Base-by-base conservation (phyloP, 352 stramenopile species). In the Globisporangium iwayamae region DNA sequence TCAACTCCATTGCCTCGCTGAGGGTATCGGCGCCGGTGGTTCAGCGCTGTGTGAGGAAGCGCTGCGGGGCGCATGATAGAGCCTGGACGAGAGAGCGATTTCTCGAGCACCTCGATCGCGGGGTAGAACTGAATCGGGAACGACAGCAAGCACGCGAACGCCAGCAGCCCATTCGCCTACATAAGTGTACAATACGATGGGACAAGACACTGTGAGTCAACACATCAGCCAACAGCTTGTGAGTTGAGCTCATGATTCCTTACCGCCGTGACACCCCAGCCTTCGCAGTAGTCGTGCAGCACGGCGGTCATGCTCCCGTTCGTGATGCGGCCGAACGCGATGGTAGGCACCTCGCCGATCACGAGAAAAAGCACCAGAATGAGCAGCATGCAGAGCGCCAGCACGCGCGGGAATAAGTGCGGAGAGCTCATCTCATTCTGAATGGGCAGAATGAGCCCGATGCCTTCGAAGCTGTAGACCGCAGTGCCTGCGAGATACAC, bases 71-170 rank as follows among this genome's bases (percentile, higher is more conserved):
- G 72, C 65, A 78, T 79, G 16, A 84, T 50, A 18, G 77, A 75
- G 34, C 72, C 72, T 9, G 78, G 79, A 30, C 78, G 81, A 36
- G 65, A 68, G 46, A 91, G 68, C 53, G 79, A 76, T 22, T 77
- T 79, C 62, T 93, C 84, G 7, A 93, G 68, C 18, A 91, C 80
- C 41, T 86, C 78, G 39, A 93, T 84, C 2, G 84, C 84, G 9
- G 84, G 84, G 58, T 91, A 93, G 36, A 93, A 89, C 58, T 93
- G 84, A 62, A 91, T 93, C 11, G 84, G 84, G 63, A 93, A 93
- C 18, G 84, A 90, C 8, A 93, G 73, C 10, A 87, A 68, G 38
- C 84, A 93, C 25, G 84, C 81, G 55, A 91, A 88, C 5, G 84
- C 82, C 4, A 93, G 74, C 45, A 89, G 64, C 3, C 87, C 60